A percentile compares a stretch with the other conserved stretches of the same genome.
These are phyloP conservation scores for Pseudocercospora macadamiae DNA, from an alignment of 2,329 filamentous ascomycete species.

Conservation along the genomic window DNA sequence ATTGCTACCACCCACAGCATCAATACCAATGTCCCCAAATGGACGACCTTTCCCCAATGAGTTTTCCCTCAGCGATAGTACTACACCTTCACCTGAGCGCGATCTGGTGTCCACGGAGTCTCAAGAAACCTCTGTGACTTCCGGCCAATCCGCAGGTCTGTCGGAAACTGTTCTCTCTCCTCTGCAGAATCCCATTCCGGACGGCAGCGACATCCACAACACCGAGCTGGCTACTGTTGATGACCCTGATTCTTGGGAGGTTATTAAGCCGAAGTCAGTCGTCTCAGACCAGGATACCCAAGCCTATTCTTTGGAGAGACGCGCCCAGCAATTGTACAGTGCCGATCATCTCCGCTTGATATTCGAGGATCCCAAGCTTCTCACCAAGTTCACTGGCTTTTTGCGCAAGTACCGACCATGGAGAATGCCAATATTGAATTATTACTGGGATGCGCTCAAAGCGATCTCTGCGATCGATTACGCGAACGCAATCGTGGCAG, in stretches of 20 bases:
- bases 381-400: slow-evolving; percentile 15
- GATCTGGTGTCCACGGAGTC: background rate
- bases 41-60: background rate
- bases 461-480: slow-evolving; percentile 71
- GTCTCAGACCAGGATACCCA: slow-evolving; percentile 2
- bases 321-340: slow-evolving; percentile 20
- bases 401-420: slow-evolving; percentile 16
- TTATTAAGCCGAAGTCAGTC: slow-evolving; percentile 15
- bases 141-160: background rate
- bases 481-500: slow-evolving; percentile 66
- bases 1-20: background rate
- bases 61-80: background rate
- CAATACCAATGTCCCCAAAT: background rate
- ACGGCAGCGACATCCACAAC: slow-evolving; percentile 12
- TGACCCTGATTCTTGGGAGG: slow-evolving; percentile 21
- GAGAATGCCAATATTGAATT: slow-evolving; percentile 15
- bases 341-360: slow-evolving; percentile 20
- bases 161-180: slow-evolving; percentile 14
- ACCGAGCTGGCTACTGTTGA: slow-evolving; percentile 13
- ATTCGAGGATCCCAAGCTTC: slow-evolving; percentile 17
- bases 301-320: slow-evolving; percentile 18
- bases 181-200: slow-evolving; percentile 12
- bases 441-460: slow-evolving; percentile 48
- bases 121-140: slow-evolving; percentile 4
- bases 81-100: background rate